Evolutionary conservation across 768 basidiomycete genomes (phyloP).

Genomic region (Suillus placidus): DNA sequence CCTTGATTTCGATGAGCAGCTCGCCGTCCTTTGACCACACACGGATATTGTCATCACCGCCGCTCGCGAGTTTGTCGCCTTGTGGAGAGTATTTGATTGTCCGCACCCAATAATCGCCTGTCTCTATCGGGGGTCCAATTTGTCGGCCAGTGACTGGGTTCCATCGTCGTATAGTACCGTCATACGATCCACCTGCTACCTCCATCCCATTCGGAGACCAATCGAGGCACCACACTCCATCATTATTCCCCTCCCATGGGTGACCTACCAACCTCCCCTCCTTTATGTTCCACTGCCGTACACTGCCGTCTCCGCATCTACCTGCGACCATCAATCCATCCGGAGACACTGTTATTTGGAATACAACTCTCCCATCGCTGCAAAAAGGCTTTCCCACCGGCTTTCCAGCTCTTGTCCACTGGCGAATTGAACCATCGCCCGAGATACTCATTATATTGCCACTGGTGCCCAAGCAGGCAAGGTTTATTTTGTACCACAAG

Average conservation of each 20-base stretch:
- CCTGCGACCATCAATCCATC: background rate
- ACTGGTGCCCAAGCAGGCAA: background rate
- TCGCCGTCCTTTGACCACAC: background rate
- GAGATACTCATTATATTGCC: background rate
- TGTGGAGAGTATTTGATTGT: slow-evolving; percentile 3
- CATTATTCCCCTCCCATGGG: background rate
- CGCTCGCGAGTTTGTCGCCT: background rate
- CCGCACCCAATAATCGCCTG: background rate
- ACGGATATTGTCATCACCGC: background rate
- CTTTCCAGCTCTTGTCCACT: background rate
- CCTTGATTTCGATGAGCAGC: background rate
- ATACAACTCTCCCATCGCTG: background rate
- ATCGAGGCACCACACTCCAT: slow-evolving; percentile 1
- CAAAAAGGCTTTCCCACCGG: background rate
- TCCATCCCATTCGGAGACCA: slow-evolving; percentile 18
- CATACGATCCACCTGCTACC: slow-evolving; percentile 11
- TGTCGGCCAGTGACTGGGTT: slow-evolving; percentile 10
- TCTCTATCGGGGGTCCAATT: background rate
- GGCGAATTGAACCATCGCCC: background rate
- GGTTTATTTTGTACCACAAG: background rate
- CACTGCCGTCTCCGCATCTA: background rate
- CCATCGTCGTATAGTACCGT: slow-evolving; percentile 19
- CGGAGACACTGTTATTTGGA: background rate
- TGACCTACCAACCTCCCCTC: background rate
- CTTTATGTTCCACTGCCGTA: slow-evolving; percentile 1